Evolutionary conservation across 768 basidiomycete species (phyloP), one percentile per base, ranked within the genome.

Genomic region (Rhodotorula graminis): DNA sequence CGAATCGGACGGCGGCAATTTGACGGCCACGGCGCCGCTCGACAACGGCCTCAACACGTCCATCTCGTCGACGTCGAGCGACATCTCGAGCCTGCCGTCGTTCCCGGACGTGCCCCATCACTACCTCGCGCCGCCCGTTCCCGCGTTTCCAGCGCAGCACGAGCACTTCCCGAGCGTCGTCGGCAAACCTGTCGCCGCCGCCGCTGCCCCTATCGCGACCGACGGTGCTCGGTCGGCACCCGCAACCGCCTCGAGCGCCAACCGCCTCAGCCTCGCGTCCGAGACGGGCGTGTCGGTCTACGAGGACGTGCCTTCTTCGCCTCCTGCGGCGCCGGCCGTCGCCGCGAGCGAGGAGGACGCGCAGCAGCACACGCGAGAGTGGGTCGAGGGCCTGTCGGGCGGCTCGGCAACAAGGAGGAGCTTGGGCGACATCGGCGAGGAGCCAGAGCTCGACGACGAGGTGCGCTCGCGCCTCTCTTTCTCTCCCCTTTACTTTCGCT

Each of bases 41-140:
- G 56, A 49, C 8, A 57, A 49, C 64, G 64, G 64, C 12, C 47
- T 72, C 14, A 64, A 65, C 2, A 55, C 65, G 12, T 72, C 71
- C 21, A 21, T 57, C 37, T 64, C 55, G 40, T 67, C 65, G 61
- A 66, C 65, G 15, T 59, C 56, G 23, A 72, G 71, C 61, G 61
- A 71, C 33, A 53, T 72, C 2, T 72, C 71, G 33, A 57, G 56
- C 29, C 29, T 72, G n/a, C 71, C 71, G 16, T 37, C 65, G 25
- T 72, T 72, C 50, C 71, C 71, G 3, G 71, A 72, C 50, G 71
- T 72, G 6, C 71, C 71, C 25, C 18, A 37, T 3, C 60, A 37
- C 8, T 55, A 63, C 29, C 56, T 31, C 4, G 3, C n/a, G 23
- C n/a, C 53, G n/a, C n/a, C 53, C 0, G 27, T 52, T 6, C 50